These are phyloP conservation scores for Bertia moriformis DNA, from an alignment of 2,329 filamentous ascomycete species.

Conservation along the genomic window DNA sequence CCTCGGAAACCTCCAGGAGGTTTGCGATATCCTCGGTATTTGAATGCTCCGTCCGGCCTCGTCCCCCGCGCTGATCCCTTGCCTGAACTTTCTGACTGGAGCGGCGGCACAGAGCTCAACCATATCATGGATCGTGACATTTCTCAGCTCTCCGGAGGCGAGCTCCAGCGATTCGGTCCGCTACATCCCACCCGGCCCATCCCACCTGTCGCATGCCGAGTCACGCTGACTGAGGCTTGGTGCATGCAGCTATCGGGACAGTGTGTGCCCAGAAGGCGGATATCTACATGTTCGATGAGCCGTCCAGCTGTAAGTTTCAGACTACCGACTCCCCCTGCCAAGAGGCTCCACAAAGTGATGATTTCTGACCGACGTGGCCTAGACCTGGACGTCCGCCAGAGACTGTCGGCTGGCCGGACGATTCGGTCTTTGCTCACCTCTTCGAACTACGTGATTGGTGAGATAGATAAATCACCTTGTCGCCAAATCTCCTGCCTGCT, in stretches of 20 bases:
- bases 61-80: not conserved
- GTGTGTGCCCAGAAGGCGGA: slow-evolving; percentile 93
- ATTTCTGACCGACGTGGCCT: too few species aligned
- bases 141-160: slow-evolving; percentile 80
- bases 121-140: slow-evolving; percentile 90
- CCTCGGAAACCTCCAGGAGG: slow-evolving; percentile 67
- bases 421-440: slow-evolving; percentile 81
- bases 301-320: slow-evolving; percentile 98
- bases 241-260: slow-evolving; percentile 88
- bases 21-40: slow-evolving; percentile 61
- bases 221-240: too few species aligned
- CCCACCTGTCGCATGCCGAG: too few species aligned
- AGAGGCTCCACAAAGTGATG: too few species aligned
- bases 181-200: too few species aligned
- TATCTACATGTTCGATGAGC: slow-evolving; percentile 99
- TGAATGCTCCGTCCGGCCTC: slow-evolving; percentile 2
- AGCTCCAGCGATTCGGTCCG: slow-evolving; percentile 94
- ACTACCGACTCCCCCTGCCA: too few species aligned
- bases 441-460: slow-evolving; percentile 92
- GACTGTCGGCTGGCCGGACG: slow-evolving; percentile 78
- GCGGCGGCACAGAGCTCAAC: slow-evolving; percentile 56
- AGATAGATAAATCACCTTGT: too few species aligned
- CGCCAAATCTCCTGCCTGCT: too few species aligned
- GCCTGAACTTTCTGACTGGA: slow-evolving; percentile 5
- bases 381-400: slow-evolving; percentile 97